Evolutionary conservation across 257 asterid species (phyloP).

Genomic region (Nicotiana tabacum): DNA sequence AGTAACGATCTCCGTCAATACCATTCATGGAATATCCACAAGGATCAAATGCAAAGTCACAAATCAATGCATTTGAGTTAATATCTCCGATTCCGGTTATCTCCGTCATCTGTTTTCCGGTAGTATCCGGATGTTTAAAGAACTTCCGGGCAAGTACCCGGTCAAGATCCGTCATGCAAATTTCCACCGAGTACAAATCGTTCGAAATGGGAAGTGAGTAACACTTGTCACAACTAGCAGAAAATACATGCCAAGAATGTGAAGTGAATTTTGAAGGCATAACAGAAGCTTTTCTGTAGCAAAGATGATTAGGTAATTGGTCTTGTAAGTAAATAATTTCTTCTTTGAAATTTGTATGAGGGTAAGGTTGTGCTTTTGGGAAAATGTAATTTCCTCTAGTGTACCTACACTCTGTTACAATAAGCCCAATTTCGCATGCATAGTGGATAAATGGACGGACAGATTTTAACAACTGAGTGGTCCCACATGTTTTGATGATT

Average conservation of each 20-base stretch:
- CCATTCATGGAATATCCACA: slow-evolving; percentile 99
- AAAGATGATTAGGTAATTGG: slow-evolving; percentile 45
- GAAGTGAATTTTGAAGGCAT: slow-evolving; percentile 48
- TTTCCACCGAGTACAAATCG: slow-evolving; percentile 53
- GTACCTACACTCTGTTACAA: slow-evolving; percentile 66
- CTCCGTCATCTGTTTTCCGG: slow-evolving; percentile 81
- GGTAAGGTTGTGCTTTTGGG: slow-evolving; percentile 81
- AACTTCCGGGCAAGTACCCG: slow-evolving; percentile 56
- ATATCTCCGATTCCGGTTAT: slow-evolving; percentile 48
- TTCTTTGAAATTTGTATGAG: slow-evolving; percentile 68
- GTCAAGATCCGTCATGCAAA: slow-evolving; percentile 90
- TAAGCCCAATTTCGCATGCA: slow-evolving; percentile 54
- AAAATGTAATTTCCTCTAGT: slow-evolving; percentile 89
- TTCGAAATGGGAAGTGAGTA: neutral
- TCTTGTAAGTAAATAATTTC: slow-evolving; percentile 58
- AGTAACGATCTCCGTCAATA: slow-evolving; percentile 64
- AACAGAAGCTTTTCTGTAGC: slow-evolving; percentile 47
- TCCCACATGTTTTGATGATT: slow-evolving; percentile 97
- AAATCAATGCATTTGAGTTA: slow-evolving; percentile 46
- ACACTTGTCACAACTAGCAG: slow-evolving; percentile 31
- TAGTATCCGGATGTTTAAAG: slow-evolving; percentile 48
- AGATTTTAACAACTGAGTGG: slow-evolving; percentile 73
- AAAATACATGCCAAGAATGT: slow-evolving; percentile 85
- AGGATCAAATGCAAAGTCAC: slow-evolving; percentile 91
- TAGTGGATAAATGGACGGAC: slow-evolving; percentile 51